Conservation (phyloP, 805 yeast species). For the Zygosaccharomyces bisporus region DNA sequence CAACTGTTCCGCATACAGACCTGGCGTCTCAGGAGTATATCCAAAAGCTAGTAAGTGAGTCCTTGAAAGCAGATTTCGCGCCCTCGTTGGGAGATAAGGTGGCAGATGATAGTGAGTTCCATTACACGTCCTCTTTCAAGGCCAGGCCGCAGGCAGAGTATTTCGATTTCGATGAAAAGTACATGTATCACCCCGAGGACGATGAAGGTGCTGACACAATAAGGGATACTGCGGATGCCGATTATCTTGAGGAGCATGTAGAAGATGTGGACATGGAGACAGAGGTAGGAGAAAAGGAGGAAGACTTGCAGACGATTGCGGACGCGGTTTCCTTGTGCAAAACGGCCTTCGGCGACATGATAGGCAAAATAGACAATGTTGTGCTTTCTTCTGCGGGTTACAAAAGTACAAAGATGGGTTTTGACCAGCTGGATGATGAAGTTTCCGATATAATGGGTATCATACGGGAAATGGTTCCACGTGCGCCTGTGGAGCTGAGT, state of each 20-base stretch:
- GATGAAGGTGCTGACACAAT: not conserved
- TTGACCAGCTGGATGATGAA: constrained; percentile 8
- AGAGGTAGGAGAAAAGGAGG: constrained; percentile 10
- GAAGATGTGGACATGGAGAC: constrained; percentile 3
- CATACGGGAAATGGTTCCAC: constrained; percentile 5
- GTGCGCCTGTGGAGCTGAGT: not conserved
- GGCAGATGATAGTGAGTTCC: constrained; percentile 15
- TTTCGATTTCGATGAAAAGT: constrained; percentile 26
- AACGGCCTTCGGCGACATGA: constrained; percentile 16
- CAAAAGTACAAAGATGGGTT: constrained; percentile 6
- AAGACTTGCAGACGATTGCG: constrained; percentile 8
- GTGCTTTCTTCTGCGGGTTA: constrained; percentile 5
- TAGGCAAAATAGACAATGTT: constrained; percentile 19
- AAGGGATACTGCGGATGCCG: constrained; percentile 1
- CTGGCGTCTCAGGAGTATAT: constrained; percentile 2
- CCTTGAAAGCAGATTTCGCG: constrained; percentile 1
- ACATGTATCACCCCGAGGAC: constrained; percentile 11
- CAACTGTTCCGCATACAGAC: not conserved
- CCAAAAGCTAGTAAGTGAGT: constrained; percentile 5
- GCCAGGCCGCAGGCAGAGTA: constrained; percentile 29
- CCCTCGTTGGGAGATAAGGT: constrained; percentile 12
- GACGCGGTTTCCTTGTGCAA: constrained; percentile 19
- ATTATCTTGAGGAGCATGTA: no score
- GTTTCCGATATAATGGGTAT: constrained; percentile 6
- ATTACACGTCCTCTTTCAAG: constrained; percentile 24